Evolutionary conservation across 2,329 filamentous ascomycete species (phyloP).

Genomic region (Akanthomyces lecanii): DNA sequence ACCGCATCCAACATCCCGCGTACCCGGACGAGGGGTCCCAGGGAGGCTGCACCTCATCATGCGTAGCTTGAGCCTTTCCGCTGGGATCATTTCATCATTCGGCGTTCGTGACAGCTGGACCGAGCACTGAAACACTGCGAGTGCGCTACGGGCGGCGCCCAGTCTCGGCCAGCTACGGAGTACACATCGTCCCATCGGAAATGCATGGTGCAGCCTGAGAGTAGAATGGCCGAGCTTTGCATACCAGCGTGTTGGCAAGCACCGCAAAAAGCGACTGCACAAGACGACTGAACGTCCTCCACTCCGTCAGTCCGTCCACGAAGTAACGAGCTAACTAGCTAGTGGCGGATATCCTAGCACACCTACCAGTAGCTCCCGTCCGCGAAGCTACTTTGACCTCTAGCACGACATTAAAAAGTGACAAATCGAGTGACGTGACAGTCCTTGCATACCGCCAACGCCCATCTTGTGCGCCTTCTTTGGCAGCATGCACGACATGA

Average conservation of each 20-base stretch:
- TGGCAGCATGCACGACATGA: constrained; percentile 13
- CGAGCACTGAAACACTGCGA: too few relatives aligned
- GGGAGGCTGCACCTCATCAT: not conserved
- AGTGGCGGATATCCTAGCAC: not conserved
- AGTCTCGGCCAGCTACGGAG: too few relatives aligned
- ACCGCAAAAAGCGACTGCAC: not conserved
- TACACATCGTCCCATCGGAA: too few relatives aligned
- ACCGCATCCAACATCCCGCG: not conserved
- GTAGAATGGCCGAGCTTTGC: too few relatives aligned
- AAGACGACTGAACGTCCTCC: not conserved
- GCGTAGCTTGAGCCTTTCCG: not conserved
- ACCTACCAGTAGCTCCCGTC: not conserved
- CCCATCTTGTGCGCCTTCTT: not conserved
- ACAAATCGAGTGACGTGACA: not conserved
- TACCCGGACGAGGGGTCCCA: not conserved
- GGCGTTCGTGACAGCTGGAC: too few relatives aligned
- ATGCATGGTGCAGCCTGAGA: too few relatives aligned
- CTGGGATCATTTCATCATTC: too few relatives aligned
- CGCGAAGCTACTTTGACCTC: not conserved
- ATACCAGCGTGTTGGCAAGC: not conserved
- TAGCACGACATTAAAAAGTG: not conserved
- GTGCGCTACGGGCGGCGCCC: too few relatives aligned
- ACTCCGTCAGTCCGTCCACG: not conserved
- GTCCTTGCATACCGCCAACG: constrained; percentile 2
- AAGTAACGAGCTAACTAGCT: not conserved